Percentiles rank a stretch among this genome's conserved stretches.
Evolutionary conservation across 352 stramenopile species (phyloP).

Genomic region (Pythium dissotocum): DNA sequence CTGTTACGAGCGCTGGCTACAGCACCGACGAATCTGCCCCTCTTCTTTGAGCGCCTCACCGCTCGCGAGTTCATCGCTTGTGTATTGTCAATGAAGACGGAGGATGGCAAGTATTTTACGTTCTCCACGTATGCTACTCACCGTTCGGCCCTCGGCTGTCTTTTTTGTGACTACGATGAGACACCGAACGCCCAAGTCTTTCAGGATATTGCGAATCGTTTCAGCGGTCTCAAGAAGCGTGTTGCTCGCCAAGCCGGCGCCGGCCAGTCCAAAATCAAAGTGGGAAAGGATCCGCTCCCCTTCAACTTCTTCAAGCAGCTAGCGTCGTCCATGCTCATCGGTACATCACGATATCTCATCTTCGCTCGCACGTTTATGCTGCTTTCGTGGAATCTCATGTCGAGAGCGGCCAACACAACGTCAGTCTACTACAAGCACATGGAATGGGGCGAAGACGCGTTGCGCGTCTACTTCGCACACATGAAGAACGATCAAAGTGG

Average conservation of each 20-base stretch:
- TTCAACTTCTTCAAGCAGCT: slow-evolving; percentile 20
- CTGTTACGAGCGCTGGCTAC: not conserved
- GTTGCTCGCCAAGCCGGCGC: slow-evolving; percentile 1
- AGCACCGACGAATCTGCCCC: slow-evolving; percentile 3
- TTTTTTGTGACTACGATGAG: slow-evolving; percentile 4
- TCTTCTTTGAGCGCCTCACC: slow-evolving; percentile 19
- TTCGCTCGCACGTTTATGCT: slow-evolving; percentile 32
- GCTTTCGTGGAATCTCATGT: slow-evolving; percentile 30
- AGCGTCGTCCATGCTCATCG: slow-evolving; percentile 9
- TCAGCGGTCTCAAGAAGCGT: slow-evolving; percentile 16
- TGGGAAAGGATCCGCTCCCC: slow-evolving; percentile 21
- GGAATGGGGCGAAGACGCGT: slow-evolving; percentile 33
- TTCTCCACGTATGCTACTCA: slow-evolving; percentile 23
- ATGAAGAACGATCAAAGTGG: slow-evolving; percentile 40
- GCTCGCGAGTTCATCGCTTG: slow-evolving; percentile 21
- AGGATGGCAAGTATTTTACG: slow-evolving; percentile 15
- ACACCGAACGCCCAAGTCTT: not conserved
- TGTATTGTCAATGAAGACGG: slow-evolving; percentile 20
- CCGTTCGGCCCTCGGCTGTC: slow-evolving; percentile 18
- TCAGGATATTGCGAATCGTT: slow-evolving; percentile 6
- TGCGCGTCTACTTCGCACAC: slow-evolving; percentile 38
- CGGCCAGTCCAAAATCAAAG: slow-evolving; percentile 3
- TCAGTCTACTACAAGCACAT: slow-evolving; percentile 29
- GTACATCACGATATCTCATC: slow-evolving; percentile 11
- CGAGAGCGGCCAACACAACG: slow-evolving; percentile 16